Percentiles rank a stretch among this genome's conserved stretches.
phyloP scores from a whole-genome alignment of 2,329 filamentous ascomycete species.

The Metarhizium sp. region DNA sequence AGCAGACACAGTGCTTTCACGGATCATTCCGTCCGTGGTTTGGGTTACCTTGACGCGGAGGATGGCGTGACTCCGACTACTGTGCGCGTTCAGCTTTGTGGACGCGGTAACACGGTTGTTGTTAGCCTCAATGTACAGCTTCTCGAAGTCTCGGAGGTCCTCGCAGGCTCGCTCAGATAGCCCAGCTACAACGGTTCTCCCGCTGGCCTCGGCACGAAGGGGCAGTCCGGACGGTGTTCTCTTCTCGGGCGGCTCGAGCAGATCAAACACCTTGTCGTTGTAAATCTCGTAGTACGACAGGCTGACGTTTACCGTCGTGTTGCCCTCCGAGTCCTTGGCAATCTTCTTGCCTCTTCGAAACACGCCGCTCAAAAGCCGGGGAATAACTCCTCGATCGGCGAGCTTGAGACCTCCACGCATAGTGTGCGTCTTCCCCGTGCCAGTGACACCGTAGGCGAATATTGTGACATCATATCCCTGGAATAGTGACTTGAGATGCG shows the following conservation, averaged over 20 bases:
- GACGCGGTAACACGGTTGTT: conserved; percentile 81
- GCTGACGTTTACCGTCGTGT: conserved; percentile 62
- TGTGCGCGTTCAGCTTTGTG: conserved; percentile 88
- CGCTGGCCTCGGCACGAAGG: conserved; percentile 75
- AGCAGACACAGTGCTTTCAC: conserved; percentile 77
- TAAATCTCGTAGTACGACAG: conserved; percentile 96
- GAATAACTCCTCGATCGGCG: conserved; percentile 80
- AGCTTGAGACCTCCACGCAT: conserved; percentile 88
- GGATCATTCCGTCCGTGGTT: conserved; percentile 55
- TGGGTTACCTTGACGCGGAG: conserved; percentile 83
- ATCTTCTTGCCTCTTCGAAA: conserved; percentile 82
- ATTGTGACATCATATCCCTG: conserved; percentile 80
- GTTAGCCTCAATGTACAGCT: conserved; percentile 84
- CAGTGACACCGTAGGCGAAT: conserved; percentile 89
- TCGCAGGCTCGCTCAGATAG: conserved; percentile 74
- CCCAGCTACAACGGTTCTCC: conserved; percentile 80
- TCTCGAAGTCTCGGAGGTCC: conserved; percentile 83
- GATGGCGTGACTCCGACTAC: conserved; percentile 82
- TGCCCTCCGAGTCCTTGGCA: conserved; percentile 63
- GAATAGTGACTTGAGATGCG: conserved; percentile 86
- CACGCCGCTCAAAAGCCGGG: conserved; percentile 72
- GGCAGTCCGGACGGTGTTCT: conserved; percentile 72
- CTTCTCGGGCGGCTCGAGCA: conserved; percentile 82
- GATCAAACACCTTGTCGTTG: conserved; percentile 88
- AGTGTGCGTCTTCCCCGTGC: conserved; percentile 90